Percentiles rank a stretch among this genome's conserved stretches.
phyloP scores from a whole-genome alignment of 352 stramenopile genomes.

The Phytophthora sp. region DNA sequence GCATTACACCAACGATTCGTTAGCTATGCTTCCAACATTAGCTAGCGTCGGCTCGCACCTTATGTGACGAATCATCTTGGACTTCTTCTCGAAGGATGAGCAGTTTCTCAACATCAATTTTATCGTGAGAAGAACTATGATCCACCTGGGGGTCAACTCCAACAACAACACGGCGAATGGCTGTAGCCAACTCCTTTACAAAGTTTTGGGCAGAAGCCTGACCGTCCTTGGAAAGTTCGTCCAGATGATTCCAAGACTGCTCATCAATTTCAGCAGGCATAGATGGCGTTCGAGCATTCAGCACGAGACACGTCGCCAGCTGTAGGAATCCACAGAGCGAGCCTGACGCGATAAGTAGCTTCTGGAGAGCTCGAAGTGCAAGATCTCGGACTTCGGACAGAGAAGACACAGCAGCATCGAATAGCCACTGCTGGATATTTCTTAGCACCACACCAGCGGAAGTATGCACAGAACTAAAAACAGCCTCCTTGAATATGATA shows the following conservation, averaged over 20 bases:
- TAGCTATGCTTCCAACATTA: too few relatives aligned
- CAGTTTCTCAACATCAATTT: slow-evolving; percentile 63
- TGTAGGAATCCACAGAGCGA: slow-evolving; percentile 83
- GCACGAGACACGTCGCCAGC: slow-evolving; percentile 61
- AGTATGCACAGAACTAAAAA: slow-evolving; percentile 51
- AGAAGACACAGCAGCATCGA: slow-evolving; percentile 59
- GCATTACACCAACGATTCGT: too few relatives aligned
- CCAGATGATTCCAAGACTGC: slow-evolving; percentile 60
- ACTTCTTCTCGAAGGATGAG: slow-evolving; percentile 41
- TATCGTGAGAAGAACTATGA: slow-evolving; percentile 54
- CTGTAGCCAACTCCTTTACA: slow-evolving; percentile 48
- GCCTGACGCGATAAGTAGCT: slow-evolving; percentile 71
- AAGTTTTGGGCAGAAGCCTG: slow-evolving; percentile 48
- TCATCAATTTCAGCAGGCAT: slow-evolving; percentile 33
- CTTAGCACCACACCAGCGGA: slow-evolving; percentile 55
- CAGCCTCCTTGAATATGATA: slow-evolving; percentile 61
- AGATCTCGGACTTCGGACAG: slow-evolving; percentile 60
- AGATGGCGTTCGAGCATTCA: slow-evolving; percentile 44
- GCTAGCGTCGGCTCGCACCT: slow-evolving; percentile 15
- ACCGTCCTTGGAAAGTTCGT: slow-evolving; percentile 55
- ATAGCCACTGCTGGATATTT: slow-evolving; percentile 74
- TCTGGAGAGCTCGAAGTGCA: slow-evolving; percentile 63
- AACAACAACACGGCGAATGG: slow-evolving; percentile 63
- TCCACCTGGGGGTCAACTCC: slow-evolving; percentile 32
- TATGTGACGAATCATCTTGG: slow-evolving; percentile 1